Evolutionary conservation across 495 filamentous ascomycete species (phyloP).

Genomic region (Lophiotrema nucula): DNA sequence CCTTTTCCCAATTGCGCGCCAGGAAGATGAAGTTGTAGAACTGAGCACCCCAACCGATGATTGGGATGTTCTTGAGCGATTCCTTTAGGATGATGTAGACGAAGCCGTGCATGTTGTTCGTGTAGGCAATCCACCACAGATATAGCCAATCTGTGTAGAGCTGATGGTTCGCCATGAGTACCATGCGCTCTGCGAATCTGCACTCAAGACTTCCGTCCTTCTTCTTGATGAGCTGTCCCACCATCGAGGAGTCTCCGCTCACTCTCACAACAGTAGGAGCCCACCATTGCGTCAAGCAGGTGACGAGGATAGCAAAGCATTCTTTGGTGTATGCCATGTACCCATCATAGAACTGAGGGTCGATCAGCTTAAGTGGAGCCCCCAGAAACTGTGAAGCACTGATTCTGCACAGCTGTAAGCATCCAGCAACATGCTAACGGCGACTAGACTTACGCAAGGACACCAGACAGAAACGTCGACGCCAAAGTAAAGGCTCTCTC

Average conservation of each 20-base stretch:
- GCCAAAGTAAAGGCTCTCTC: slow-evolving; percentile 44
- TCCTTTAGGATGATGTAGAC: slow-evolving; percentile 48
- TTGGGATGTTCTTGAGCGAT: slow-evolving; percentile 43
- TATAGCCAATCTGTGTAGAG: slow-evolving; percentile 48
- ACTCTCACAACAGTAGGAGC: slow-evolving; percentile 43
- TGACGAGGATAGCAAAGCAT: slow-evolving; percentile 45
- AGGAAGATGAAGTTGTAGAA: slow-evolving; percentile 49
- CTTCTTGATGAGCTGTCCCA: slow-evolving; percentile 41
- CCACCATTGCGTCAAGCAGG: slow-evolving; percentile 46
- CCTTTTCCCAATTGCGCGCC: slow-evolving; percentile 43
- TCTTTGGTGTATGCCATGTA: slow-evolving; percentile 49
- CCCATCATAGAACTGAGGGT: slow-evolving; percentile 42
- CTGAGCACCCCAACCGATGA: slow-evolving; percentile 44
- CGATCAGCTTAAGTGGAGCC: slow-evolving; percentile 43
- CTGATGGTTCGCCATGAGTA: slow-evolving; percentile 48
- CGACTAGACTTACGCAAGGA: slow-evolving; percentile 36
- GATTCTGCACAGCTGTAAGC: slow-evolving; percentile 29
- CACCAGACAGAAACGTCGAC: slow-evolving; percentile 43
- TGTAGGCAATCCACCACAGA: slow-evolving; percentile 48
- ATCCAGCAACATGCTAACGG: background rate
- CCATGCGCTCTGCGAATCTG: slow-evolving; percentile 42
- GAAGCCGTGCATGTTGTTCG: slow-evolving; percentile 45
- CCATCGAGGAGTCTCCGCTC: slow-evolving; percentile 44
- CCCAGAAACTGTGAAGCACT: slow-evolving; percentile 46
- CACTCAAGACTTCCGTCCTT: slow-evolving; percentile 43